phyloP scores from a whole-genome alignment of 176 grass and related monocot species.

The Poa annua region DNA sequence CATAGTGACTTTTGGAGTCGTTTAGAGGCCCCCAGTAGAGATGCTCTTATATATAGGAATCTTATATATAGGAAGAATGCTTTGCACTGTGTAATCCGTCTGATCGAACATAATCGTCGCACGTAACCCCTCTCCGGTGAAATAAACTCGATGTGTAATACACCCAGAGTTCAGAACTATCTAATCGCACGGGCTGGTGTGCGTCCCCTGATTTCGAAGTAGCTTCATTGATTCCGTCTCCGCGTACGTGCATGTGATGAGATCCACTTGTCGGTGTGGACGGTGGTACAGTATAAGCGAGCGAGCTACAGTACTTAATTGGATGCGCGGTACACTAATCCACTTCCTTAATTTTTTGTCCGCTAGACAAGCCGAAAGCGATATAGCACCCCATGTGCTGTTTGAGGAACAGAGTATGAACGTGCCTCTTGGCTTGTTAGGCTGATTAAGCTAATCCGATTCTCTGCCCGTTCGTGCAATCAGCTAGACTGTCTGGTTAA shows the following conservation, averaged over 20 bases:
- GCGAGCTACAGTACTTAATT: not conserved
- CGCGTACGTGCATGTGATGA: not conserved
- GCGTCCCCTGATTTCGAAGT: not conserved
- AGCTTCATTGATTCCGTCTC: not conserved
- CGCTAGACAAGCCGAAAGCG: conserved; percentile 38
- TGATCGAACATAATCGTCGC: too few relatives aligned
- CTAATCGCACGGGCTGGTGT: not conserved
- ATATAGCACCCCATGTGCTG: not conserved
- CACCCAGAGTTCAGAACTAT: too few relatives aligned
- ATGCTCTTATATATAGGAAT: too few relatives aligned
- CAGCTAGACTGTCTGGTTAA: not conserved
- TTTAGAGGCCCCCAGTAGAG: too few relatives aligned
- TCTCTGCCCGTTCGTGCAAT: not conserved
- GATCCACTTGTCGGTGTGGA: not conserved
- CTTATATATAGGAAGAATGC: too few relatives aligned
- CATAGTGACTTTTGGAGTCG: too few relatives aligned
- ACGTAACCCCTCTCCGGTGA: too few relatives aligned
- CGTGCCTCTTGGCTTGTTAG: conserved; percentile 29
- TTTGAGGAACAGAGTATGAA: conserved; percentile 44
- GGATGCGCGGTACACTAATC: not conserved
- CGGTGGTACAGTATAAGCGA: not conserved
- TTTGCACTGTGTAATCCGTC: too few relatives aligned
- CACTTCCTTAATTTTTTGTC: not conserved
- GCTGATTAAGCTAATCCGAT: conserved; percentile 24
- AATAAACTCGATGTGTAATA: too few relatives aligned